These are phyloP conservation scores for Moesziomyces antarcticus DNA, from an alignment of 1,284 basidiomycete species.

Conservation along the genomic window DNA sequence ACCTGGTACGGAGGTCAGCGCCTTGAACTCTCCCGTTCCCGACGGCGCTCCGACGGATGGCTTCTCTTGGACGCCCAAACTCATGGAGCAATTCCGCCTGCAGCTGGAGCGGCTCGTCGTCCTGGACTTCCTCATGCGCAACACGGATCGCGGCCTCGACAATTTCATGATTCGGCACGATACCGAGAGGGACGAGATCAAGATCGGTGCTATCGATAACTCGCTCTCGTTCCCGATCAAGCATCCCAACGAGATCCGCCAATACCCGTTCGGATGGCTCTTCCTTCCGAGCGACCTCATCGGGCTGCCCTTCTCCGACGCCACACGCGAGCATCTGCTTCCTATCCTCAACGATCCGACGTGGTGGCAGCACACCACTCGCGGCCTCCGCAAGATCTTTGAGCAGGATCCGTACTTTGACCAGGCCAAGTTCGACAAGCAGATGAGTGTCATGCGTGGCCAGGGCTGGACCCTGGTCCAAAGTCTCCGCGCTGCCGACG, in stretches of 20 bases:
- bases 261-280: slow-evolving; percentile 91
- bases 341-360: slow-evolving; percentile 81
- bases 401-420: slow-evolving; percentile 78
- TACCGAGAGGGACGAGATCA: slow-evolving; percentile 80
- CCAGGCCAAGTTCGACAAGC: slow-evolving; percentile 73
- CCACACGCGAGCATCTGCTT: slow-evolving; percentile 83
- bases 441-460: slow-evolving; percentile 89
- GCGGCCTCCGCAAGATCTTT: slow-evolving; percentile 80
- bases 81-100: slow-evolving; percentile 83
- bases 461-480: slow-evolving; percentile 91
- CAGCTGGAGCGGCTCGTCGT: slow-evolving; percentile 81
- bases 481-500: slow-evolving; percentile 78
- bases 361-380: slow-evolving; percentile 91
- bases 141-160: slow-evolving; percentile 73
- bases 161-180: slow-evolving; percentile 70
- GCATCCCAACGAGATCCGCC: slow-evolving; percentile 86
- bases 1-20: not conserved
- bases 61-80: slow-evolving; percentile 82
- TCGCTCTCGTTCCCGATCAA: slow-evolving; percentile 81
- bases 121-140: slow-evolving; percentile 86
- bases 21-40: not conserved
- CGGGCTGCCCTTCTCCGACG: slow-evolving; percentile 75
- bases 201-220: slow-evolving; percentile 86
- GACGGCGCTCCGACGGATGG: slow-evolving; percentile 14
- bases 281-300: slow-evolving; percentile 83